Evolutionary conservation across 352 stramenopile species (phyloP).

Genomic region (Phytopythium delawarense): DNA sequence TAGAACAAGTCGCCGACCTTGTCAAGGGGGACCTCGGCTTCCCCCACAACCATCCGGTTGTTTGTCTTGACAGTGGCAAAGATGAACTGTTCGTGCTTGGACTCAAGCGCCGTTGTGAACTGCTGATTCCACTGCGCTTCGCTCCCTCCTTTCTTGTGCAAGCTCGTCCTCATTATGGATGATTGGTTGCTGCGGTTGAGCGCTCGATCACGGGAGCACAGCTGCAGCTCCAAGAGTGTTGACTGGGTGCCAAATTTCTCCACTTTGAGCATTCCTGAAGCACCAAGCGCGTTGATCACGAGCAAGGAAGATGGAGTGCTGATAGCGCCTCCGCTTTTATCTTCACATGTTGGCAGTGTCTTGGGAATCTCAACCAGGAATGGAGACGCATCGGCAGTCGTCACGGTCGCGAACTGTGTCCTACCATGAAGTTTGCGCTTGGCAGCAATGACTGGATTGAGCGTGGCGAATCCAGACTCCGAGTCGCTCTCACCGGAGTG

Average conservation of each 20-base stretch:
- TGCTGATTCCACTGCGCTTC: constrained; percentile 84
- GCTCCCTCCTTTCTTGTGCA: constrained; percentile 80
- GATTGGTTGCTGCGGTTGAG: constrained; percentile 12
- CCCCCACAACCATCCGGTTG: constrained; percentile 63
- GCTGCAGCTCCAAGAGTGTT: constrained; percentile 54
- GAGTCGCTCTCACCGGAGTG: constrained; percentile 67
- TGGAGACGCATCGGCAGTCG: constrained; percentile 15
- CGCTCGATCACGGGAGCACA: constrained; percentile 14
- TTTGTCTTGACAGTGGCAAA: constrained; percentile 55
- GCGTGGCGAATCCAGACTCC: constrained; percentile 50
- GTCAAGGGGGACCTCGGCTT: constrained; percentile 40
- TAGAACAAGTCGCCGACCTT: constrained; percentile 46
- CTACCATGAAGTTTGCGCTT: constrained; percentile 6
- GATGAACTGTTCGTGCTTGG: constrained; percentile 48
- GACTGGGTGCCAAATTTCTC: constrained; percentile 81
- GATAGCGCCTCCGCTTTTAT: constrained; percentile 7
- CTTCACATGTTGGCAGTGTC: neutral
- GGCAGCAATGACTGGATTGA: constrained; percentile 55
- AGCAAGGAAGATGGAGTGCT: constrained; percentile 15
- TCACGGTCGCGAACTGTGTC: constrained; percentile 10
- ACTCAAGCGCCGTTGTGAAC: constrained; percentile 51
- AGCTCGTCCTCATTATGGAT: constrained; percentile 41
- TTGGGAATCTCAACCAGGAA: constrained; percentile 3
- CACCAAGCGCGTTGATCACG: constrained; percentile 56
- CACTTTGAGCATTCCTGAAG: constrained; percentile 52